Evolutionary conservation across 306 rosid genomes (phyloP), one percentile per base, ranked within the genome.

Genomic region (Gastrolobium villosum): DNA sequence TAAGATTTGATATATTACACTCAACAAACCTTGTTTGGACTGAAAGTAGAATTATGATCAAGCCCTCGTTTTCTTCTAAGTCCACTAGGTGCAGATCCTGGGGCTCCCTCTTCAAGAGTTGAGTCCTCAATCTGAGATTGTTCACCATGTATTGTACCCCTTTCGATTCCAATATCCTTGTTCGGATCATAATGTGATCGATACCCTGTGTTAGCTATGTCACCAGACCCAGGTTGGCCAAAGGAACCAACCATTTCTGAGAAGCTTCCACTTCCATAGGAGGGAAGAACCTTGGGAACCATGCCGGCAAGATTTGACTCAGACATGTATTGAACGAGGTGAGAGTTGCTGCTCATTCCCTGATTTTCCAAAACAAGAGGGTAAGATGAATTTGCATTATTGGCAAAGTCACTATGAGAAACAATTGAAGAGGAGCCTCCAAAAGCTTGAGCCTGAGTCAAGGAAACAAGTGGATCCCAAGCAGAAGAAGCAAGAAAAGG

Each of bases 381-480:
- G 85, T 89, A 87, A 78, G 88, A 74, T 8, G 94, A 84, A 63
- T 85, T 79, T 4, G 81, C 53, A 75, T 81, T 88, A 75, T 81
- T 88, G 73, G 84, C 57, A 84, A 86, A 84, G 15, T 92, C 97
- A 50, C 80, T 53, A 14, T 86, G 93, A 74, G 97, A 83, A 84
- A 86, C 86, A 87, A 87, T 79, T 37, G 96, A 83, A 70, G 97
- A 89, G 49, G 97, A 89, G 49, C 89, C 87, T 70, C 92, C 96
- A 83, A 90, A 89, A 85, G 84, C 84, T 69, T 89, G 95, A 85
- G 82, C 85, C 49, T 90, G 97, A 72, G 85, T 84, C 84, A 91
- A 82, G 6, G 97, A 87, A 85, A 86, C 89, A 79, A 93, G 86
- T 49, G 98, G 96, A 88, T 96, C 98, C 99, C 99, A 96, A 79